Conservation (phyloP, 345 rosid species). For the Xanthoceras sorbifolium region DNA sequence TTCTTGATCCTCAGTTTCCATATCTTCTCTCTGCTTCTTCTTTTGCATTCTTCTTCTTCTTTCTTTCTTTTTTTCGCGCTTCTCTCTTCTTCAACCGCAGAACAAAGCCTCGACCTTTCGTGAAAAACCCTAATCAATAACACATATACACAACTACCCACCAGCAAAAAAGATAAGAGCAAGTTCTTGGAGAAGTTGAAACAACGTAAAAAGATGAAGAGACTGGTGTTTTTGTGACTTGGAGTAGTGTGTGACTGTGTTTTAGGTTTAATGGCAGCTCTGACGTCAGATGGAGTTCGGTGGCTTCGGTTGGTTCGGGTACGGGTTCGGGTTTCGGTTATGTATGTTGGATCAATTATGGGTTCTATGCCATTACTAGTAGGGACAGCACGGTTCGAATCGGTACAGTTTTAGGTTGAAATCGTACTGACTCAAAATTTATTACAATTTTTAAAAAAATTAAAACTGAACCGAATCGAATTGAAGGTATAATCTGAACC, state of each 20-base stretch:
- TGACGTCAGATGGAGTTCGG: neutral
- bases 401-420: too few relatives aligned
- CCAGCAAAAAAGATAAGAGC: neutral
- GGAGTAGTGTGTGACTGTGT: neutral
- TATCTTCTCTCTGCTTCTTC: conserved; percentile 28
- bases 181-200: neutral
- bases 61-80: too few relatives aligned
- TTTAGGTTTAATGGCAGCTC: neutral
- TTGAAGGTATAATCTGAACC: too few relatives aligned
- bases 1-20: conserved; percentile 27
- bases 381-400: too few relatives aligned
- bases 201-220: neutral
- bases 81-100: neutral
- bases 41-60: conserved; percentile 27
- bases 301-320: too few relatives aligned
- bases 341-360: too few relatives aligned
- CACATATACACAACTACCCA: neutral
- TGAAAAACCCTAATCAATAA: neutral
- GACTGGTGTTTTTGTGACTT: neutral
- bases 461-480: too few relatives aligned
- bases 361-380: too few relatives aligned
- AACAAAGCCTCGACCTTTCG: neutral
- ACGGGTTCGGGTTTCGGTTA: too few relatives aligned
- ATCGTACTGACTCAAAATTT: too few relatives aligned
- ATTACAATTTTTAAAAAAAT: too few relatives aligned